Base-by-base conservation (phyloP, 208 protist species). In the Leishmania martiniquensis region DNA sequence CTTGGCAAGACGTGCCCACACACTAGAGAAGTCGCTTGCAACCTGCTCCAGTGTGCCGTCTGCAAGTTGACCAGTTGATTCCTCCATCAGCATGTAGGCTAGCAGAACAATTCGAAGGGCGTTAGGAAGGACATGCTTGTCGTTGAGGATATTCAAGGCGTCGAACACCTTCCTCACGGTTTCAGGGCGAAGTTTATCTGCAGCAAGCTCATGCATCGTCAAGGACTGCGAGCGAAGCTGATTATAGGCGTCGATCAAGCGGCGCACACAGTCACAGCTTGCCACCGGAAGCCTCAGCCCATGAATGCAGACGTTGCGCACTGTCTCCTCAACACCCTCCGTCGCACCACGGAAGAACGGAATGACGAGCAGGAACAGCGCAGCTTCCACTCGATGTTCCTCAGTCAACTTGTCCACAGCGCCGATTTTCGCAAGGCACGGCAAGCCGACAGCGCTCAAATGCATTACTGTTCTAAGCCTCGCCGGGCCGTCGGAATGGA, bases 221-320 rank as follows among this genome's bases (percentile, higher is more conserved):
- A 95, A 60, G 15, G 75, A 55, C 20, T 87, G 69, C 4, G 29
- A 32, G 9, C 57, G 45, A n/a, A 97, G 84, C 0, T 74, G 67
- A 63, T 88, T 92, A 83, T 92, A 94, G 42, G 83, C 87, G 47
- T 91, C 82, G n/a, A 95, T 42, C 88, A 97, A 91, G 32, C 87
- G 81, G 4, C 86, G 84, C 37, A 95, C 76, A 15, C 75, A 87
- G 70, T 94, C 86, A 77, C 73, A 84, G 45, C 81, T 85, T 10
- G 80, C 59, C 25, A 87, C 72, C 22, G 93, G 85, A 34, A 97
- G 80, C 82, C 95, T 97, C n/a, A 97, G 84, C 13, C 91, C 87
- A 72, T 94, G 89, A 22, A 97, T 62, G 76, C 89, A 93, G 2
- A 97, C 68, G 20, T 87, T 89, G 44, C 88, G 90, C 49, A 95